Base-by-base conservation (phyloP, 345 rosid genomes). In the Anacardium occidentale region DNA sequence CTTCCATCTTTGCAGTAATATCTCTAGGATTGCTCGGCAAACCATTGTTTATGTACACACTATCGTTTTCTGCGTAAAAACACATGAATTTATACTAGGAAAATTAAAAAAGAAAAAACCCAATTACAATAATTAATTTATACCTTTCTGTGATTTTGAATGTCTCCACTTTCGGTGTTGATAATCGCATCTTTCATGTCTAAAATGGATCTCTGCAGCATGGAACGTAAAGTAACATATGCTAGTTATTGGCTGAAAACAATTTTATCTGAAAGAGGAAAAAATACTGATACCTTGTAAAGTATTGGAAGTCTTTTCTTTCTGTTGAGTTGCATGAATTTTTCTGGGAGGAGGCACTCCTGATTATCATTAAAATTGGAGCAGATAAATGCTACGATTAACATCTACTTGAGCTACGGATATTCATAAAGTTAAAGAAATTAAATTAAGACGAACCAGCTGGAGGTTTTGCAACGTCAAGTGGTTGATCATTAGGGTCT, bases 391-490 rank as follows among this genome's bases (percentile, higher is more conserved):
- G 47, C 26, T 34, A 21, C 4, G 9, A 0, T 0, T 20, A 10
- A 40, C 51, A 55, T 29, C 32, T 22, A 15, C 40, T 37, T 69
- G 63, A 42, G 72, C 61, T 24, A 62, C 37, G 21, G 40, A 42
- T 5, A 2, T 34, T 8, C n/a, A 21, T 14, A 14, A n/a, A 40
- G 5, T 62, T 7, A 22, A 37, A 8, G 55, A 10, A 55, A 56
- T n/a, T 47, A 61, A 70, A 58, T 24, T 14, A 22, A 51, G 62
- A 60, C 58, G 52, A 68, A 68, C 78, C 71, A 56, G 47, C 24
- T 13, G 10, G 5, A 34, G 25, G 50, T 51, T 40, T 44, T 47
- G 66, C 66, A 58, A 29, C 26, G 51, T 47, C 56, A 11, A 26
- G n/a, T 7, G 25, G 72, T 67, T 45, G 62, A 60, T 37, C 8